A percentile compares a stretch with the other conserved stretches of the same genome.
phyloP scores from a whole-genome alignment of 805 yeast species.

The Saccharomycopsis lassenensis region DNA sequence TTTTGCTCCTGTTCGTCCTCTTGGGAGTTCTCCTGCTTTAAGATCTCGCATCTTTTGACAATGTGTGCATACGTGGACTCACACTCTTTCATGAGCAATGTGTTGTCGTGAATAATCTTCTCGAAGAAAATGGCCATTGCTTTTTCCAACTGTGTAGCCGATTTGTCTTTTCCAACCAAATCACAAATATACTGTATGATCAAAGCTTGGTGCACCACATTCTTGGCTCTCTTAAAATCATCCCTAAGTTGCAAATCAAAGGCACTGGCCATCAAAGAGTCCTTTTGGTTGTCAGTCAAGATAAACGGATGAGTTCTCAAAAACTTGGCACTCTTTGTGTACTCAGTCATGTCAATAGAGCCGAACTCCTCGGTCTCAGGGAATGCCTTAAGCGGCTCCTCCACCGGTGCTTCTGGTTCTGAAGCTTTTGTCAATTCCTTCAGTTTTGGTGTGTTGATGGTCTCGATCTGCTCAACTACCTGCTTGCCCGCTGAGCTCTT shows the following conservation, averaged over 20 bases:
- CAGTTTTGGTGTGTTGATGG: constrained; percentile 21
- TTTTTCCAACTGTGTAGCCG: constrained; percentile 20
- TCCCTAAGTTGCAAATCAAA: constrained; percentile 71
- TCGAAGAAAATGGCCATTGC: constrained; percentile 52
- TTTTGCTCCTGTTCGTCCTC: constrained; percentile 31
- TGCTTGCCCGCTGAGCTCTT: constrained; percentile 26
- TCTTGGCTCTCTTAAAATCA: constrained; percentile 41
- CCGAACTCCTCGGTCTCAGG: constrained; percentile 62
- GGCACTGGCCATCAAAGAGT: constrained; percentile 85
- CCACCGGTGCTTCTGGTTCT: constrained; percentile 19
- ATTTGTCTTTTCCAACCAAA: constrained; percentile 27
- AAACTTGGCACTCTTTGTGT: constrained; percentile 39
- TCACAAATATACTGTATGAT: constrained; percentile 57
- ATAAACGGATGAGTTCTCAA: constrained; percentile 49
- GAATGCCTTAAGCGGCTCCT: constrained; percentile 33
- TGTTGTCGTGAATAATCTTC: constrained; percentile 56
- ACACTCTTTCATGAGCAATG: constrained; percentile 53
- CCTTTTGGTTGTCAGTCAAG: constrained; percentile 76
- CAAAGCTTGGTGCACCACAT: constrained; percentile 70
- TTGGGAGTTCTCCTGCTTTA: constrained; percentile 38
- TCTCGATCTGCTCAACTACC: constrained; percentile 17
- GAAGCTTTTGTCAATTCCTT: constrained; percentile 22
- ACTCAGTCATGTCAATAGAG: constrained; percentile 37
- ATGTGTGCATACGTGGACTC: constrained; percentile 68
- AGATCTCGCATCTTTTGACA: constrained; percentile 56